Percentiles rank a stretch among this genome's conserved stretches.
Conservation (phyloP, 2,329 filamentous ascomycete species). For the Leptosphaerulina australis region DNA sequence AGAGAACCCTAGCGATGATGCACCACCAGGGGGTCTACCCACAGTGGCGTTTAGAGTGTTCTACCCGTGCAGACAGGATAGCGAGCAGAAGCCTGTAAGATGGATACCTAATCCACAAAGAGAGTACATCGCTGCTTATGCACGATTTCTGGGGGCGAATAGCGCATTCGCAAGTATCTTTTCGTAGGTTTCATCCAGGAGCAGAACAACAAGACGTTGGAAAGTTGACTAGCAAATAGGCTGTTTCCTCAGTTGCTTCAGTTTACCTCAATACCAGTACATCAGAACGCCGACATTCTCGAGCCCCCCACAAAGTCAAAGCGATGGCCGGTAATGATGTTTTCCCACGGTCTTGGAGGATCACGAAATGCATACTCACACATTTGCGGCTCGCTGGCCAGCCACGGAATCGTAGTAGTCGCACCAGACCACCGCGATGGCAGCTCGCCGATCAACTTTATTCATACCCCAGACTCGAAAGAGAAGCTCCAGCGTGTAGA, state of each 20-base stretch:
- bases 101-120: constrained; percentile 82
- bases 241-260: constrained; percentile 73
- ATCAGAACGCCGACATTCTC: constrained; percentile 72
- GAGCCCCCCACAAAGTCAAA: constrained; percentile 53
- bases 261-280: constrained; percentile 73
- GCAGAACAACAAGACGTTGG: background rate
- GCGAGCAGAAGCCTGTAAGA: constrained; percentile 63
- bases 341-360: constrained; percentile 84
- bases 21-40: constrained; percentile 60
- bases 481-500: constrained; percentile 50
- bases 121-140: constrained; percentile 75
- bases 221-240: constrained; percentile 48
- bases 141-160: constrained; percentile 73
- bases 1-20: constrained; percentile 57
- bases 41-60: constrained; percentile 83
- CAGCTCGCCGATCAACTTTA: constrained; percentile 74
- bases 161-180: constrained; percentile 53
- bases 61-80: constrained; percentile 63
- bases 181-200: constrained; percentile 37
- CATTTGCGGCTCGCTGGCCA: constrained; percentile 76
- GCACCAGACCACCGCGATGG: constrained; percentile 85
- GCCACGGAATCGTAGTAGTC: constrained; percentile 79
- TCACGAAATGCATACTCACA: constrained; percentile 86
- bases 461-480: constrained; percentile 63
- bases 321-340: constrained; percentile 81